Conservation (phyloP, 1,284 basidiomycete species). For the Leccinum fallax region DNA sequence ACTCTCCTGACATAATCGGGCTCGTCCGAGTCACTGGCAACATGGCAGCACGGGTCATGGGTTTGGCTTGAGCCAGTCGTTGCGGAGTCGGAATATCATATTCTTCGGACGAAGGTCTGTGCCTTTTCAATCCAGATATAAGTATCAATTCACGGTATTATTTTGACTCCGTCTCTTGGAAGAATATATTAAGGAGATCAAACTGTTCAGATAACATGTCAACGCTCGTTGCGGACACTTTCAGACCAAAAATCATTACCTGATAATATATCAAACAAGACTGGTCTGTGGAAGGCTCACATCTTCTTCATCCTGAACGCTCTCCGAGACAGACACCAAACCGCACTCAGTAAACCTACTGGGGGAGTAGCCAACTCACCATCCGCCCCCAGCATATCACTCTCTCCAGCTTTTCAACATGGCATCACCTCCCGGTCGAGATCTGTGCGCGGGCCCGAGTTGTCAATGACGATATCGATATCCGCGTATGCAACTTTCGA, state of each 20-base stretch:
- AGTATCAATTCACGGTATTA: not conserved
- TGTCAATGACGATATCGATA: slow-evolving; percentile 83
- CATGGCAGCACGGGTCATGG: not conserved
- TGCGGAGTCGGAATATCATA: not conserved
- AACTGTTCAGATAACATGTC: not conserved
- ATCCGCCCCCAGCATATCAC: slow-evolving; percentile 66
- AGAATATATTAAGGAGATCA: not conserved
- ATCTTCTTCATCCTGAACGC: slow-evolving; percentile 12
- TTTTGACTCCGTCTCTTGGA: not conserved
- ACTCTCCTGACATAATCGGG: not conserved
- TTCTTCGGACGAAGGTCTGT: not conserved
- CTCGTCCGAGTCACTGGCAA: not conserved
- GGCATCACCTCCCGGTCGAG: slow-evolving; percentile 68
- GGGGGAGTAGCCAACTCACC: slow-evolving; percentile 87
- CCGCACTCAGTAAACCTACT: slow-evolving; percentile 47
- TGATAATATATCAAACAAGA: not conserved
- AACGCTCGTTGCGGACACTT: not conserved
- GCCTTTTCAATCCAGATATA: not conserved
- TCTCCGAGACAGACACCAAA: slow-evolving; percentile 28
- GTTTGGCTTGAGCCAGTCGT: not conserved
- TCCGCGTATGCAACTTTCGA: slow-evolving; percentile 86
- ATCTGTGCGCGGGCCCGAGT: slow-evolving; percentile 75
- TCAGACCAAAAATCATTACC: not conserved
- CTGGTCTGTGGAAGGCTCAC: not conserved
- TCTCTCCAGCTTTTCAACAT: slow-evolving; percentile 54